Conservation (phyloP, 2,329 filamentous ascomycete species). For the Fusarium sp. region DNA sequence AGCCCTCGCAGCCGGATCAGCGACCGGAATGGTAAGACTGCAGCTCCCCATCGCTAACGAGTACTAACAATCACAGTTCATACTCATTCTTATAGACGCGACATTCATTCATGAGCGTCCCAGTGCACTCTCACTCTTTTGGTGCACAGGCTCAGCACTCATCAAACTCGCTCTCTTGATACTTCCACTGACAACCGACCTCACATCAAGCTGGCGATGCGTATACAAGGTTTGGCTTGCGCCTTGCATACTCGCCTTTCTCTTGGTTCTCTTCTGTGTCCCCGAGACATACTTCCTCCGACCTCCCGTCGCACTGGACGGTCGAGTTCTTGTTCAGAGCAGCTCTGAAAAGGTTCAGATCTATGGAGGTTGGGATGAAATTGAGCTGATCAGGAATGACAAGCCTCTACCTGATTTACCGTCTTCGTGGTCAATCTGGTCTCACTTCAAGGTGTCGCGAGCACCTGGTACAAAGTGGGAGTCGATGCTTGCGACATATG, state of each 20-base stretch:
- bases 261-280: constrained; percentile 14
- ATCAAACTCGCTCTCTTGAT: constrained; percentile 20
- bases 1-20: constrained; percentile 13
- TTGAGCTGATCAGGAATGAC: background rate
- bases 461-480: constrained; percentile 20
- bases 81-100: constrained; percentile 25
- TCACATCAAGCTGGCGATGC: background rate
- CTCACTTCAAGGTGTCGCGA: constrained; percentile 2
- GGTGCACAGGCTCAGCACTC: constrained; percentile 10
- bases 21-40: constrained; percentile 12
- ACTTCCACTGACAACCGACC: constrained; percentile 1
- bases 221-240: constrained; percentile 23
- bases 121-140: constrained; percentile 22
- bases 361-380: constrained; percentile 20
- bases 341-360: constrained; percentile 23
- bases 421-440: background rate
- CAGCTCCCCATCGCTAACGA: too few species aligned
- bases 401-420: constrained; percentile 23
- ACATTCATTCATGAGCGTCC: constrained; percentile 38
- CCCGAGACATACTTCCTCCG: constrained; percentile 34
- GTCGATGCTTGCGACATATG: constrained; percentile 22
- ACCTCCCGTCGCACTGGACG: constrained; percentile 31
- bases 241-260: background rate
- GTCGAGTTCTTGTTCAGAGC: constrained; percentile 11
- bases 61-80: background rate